Base-by-base conservation (phyloP, 306 rosid species). In the Rosa lucieae region DNA sequence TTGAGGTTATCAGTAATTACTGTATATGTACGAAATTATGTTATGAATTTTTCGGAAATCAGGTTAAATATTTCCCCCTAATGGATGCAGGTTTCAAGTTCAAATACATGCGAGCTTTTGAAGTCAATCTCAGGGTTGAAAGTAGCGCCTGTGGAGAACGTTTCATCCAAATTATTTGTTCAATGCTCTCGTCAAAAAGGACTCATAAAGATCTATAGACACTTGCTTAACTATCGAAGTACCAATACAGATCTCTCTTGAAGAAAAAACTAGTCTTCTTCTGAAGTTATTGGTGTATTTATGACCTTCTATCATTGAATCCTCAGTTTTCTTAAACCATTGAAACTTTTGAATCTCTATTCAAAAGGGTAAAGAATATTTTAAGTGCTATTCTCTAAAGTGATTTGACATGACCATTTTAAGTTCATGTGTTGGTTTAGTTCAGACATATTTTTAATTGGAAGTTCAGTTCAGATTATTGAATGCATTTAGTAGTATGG, bases 131-230 rank as follows among this genome's bases (percentile, higher is more conserved):
- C 96, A 40, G 96, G 92, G 46, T 80, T 95, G 85, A 95, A 90
- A 85, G 98, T 95, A 77, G 88, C 82, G 77, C 97, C 99, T 10
- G 94, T 95, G 74, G 98, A 95, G 88, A 90, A 91, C 86, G 98
- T 91, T 79, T 86, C 99, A 74, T 91, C 97, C 79, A 95, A 95
- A 84, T 85, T 95, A 82, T 93, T 95, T 85, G 99, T 95, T 75
- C 99, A 95, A 79, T 95, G 99, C 84, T 95, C 99, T 83, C 97
- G 98, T 82, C 99, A 95, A 86, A 93, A 89, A 86, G 98, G 96
- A 78, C 98, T 95, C 59, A 76, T 95, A 85, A 93, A 95, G 92
- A 93, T 95, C 84, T 95, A 95, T 92, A 88, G 93, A 82, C 99
- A 95, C 88, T 88, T 95, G 89, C 92, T 95, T 75, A 95, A 95